A percentile compares a stretch with the other conserved stretches of the same genome.
phyloP scores from a whole-genome alignment of 331 rosid genomes.

The Saraca asoca region DNA sequence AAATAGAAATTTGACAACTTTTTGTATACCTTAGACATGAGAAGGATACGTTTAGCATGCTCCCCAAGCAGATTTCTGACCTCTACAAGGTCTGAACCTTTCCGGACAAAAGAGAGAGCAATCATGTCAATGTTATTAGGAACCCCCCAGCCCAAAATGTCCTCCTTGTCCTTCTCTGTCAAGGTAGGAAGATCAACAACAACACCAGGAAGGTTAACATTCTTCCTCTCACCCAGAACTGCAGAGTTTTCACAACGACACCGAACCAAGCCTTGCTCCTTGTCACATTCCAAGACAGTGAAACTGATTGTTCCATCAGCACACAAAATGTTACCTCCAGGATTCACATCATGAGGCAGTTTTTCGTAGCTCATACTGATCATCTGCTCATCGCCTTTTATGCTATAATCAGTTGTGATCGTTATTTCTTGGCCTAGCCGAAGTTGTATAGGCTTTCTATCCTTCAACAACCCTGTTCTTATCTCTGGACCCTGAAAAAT shows the following conservation, averaged over 20 bases:
- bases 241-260: constrained; percentile 33
- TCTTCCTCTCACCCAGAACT: constrained; percentile 33
- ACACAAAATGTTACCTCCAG: constrained; percentile 25
- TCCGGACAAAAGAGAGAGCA: constrained; percentile 36
- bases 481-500: constrained; percentile 37
- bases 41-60: constrained; percentile 19
- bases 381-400: constrained; percentile 31
- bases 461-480: constrained; percentile 36
- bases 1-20: too few relatives aligned
- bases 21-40: constrained; percentile 35
- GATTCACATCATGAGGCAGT: constrained; percentile 25
- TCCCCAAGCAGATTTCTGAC: constrained; percentile 31
- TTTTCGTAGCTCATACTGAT: constrained; percentile 37
- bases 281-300: constrained; percentile 34
- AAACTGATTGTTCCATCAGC: constrained; percentile 33
- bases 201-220: constrained; percentile 38
- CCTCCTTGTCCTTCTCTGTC: constrained; percentile 34
- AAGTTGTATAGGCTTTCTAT: constrained; percentile 20
- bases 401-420: constrained; percentile 30
- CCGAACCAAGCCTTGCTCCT: constrained; percentile 16
- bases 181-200: constrained; percentile 38
- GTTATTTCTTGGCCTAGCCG: constrained; percentile 29
- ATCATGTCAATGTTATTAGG: constrained; percentile 34
- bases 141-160: constrained; percentile 31
- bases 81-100: constrained; percentile 35